phyloP scores from a whole-genome alignment of 1,139 yeast species.

The Insectozyma bohioensis region DNA sequence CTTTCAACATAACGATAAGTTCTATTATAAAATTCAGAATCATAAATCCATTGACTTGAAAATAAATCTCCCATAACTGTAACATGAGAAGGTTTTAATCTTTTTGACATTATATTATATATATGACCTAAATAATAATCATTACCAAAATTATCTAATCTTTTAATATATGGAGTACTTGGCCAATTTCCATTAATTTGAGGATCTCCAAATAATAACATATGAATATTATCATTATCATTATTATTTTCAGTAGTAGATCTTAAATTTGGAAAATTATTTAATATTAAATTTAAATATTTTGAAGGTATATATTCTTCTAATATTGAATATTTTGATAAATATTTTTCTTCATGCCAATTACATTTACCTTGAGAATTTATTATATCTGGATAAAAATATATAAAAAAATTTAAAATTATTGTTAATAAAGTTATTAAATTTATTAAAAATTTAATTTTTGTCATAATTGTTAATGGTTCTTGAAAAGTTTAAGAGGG shows the following conservation, averaged over 20 bases:
- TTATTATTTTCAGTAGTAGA: constrained; percentile 11
- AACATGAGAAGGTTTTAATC: constrained; percentile 74
- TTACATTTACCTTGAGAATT: constrained; percentile 51
- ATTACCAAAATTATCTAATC: constrained; percentile 83
- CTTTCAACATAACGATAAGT: constrained; percentile 70
- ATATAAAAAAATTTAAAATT: constrained; percentile 42
- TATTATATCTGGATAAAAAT: constrained; percentile 69
- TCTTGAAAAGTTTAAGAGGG: no score
- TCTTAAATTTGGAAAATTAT: constrained; percentile 29
- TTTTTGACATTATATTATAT: constrained; percentile 57
- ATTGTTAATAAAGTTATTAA: constrained; percentile 13
- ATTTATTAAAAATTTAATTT: constrained; percentile 10
- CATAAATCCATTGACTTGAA: constrained; percentile 95
- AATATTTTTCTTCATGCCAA: constrained; percentile 39
- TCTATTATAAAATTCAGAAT: constrained; percentile 78
- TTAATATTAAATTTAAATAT: constrained; percentile 23
- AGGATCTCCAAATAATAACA: constrained; percentile 91
- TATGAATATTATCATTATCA: constrained; percentile 54
- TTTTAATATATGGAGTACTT: constrained; percentile 66
- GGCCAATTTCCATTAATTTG: constrained; percentile 89
- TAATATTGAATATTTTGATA: constrained; percentile 19
- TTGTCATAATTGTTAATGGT: no score
- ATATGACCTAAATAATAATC: constrained; percentile 87
- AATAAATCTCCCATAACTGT: constrained; percentile 91
- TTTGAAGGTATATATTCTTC: constrained; percentile 22